A percentile compares a stretch with the other conserved stretches of the same genome.
Conservation (phyloP, 768 basidiomycete genomes). For the Gautieria morchelliformis region DNA sequence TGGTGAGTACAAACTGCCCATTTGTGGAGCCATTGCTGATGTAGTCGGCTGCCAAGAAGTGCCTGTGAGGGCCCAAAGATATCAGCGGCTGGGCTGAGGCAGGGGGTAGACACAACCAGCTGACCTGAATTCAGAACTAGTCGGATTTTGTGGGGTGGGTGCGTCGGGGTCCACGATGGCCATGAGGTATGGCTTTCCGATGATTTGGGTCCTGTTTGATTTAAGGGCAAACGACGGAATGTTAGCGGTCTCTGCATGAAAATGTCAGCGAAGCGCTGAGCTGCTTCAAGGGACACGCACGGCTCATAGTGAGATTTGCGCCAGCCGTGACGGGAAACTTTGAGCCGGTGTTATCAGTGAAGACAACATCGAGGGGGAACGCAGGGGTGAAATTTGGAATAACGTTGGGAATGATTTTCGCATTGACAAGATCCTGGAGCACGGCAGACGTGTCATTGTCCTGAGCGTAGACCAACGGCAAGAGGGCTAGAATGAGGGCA, state of each 20-base stretch:
- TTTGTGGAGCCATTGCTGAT: neutral
- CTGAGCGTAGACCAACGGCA: neutral
- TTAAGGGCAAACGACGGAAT: neutral
- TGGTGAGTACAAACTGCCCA: neutral
- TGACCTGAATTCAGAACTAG: neutral
- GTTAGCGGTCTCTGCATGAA: neutral
- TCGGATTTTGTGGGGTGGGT: neutral
- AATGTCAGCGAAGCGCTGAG: neutral
- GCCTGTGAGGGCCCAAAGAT: neutral
- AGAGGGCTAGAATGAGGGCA: neutral
- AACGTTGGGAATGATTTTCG: slow-evolving; percentile 2
- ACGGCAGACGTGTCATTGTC: neutral
- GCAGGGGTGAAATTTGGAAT: neutral
- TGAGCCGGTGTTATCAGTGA: neutral
- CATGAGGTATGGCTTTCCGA: slow-evolving; percentile 1
- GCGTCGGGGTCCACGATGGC: slow-evolving; percentile 6
- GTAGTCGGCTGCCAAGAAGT: slow-evolving; percentile 4
- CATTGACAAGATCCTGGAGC: neutral
- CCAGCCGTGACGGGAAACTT: neutral
- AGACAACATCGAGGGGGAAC: neutral
- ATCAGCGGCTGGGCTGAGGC: neutral
- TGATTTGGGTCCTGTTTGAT: neutral
- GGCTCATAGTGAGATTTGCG: neutral
- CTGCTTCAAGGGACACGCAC: neutral
- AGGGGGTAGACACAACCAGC: neutral